Evolutionary conservation across 2,329 filamentous ascomycete genomes (phyloP), one percentile per base, ranked within the genome.

Genomic region (Hypoxylon sp.): DNA sequence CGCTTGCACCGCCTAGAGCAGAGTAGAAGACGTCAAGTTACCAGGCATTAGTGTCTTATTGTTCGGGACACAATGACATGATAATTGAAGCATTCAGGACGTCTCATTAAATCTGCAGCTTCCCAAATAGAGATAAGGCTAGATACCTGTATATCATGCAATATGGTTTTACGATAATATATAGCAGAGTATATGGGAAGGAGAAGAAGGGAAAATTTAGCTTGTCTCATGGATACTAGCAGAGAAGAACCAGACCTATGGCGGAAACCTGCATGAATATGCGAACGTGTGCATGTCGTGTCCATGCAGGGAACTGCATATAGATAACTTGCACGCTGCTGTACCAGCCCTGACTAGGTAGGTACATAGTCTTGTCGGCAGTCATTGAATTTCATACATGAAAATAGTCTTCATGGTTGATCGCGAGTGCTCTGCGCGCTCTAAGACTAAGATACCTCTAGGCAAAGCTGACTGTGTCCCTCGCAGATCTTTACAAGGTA

Each of bases 261-360:
- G 28, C 50, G 59, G 59, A 32, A 38, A 41, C 41, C 50, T 17
- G 43, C 59, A 61, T 49, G 41, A 41, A 32, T 6, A 61, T 28
- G 41, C 30, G 58, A 53, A 46, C 21, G 21, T 34, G 30, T 49
- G 11, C 36, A 36, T 30, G 34, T n/a, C 10, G n/a, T 13, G 32
- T 46, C 13, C 38, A 52, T n/a, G 14, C 23, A 7, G 11, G 6
- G 6, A 3, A 3, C 23, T 28, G 3, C 14, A 48, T 1, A n/a
- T 11, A 48, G 36, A 9, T 43, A 43, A 9, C 14, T 1, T n/a
- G 7, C 17, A 43, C 9, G 7, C 17, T 17, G 4, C 19, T 43
- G 9, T 43, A 43, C 5, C 7, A 11, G n/a, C 38, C 17, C 38
- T 43, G 34, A 7, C 28, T 30, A 30, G 28, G 5, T 28, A 28